Base-by-base conservation (phyloP, 495 filamentous ascomycete species). In the Annulohypoxylon bovei region DNA sequence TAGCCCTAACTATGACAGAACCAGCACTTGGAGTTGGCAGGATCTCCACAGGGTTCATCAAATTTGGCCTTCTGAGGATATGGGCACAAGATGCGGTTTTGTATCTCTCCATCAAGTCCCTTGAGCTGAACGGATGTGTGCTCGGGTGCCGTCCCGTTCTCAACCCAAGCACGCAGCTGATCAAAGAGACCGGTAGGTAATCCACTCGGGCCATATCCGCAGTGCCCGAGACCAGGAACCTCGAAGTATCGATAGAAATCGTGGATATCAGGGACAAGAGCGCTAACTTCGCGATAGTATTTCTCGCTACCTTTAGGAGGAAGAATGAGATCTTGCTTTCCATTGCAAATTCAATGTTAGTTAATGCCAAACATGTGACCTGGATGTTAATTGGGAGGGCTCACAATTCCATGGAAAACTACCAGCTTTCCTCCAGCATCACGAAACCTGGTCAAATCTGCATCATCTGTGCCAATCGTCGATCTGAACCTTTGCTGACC, bases 131-230 rank as follows among this genome's bases (percentile, higher is more conserved):
- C 6, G 4, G 46, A 1, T n/a, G 46, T 50, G 0, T 50, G 46
- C 7, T 87, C 86, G 0, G 88, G 88, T 4, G 86, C 81, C 18
- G 80, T 76, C 0, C 83, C 86, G 0, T 87, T 76, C 75, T 91
- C 89, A 0, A 90, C 87, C 89, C 88, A 90, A 12, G 76, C 71
- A 8, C 89, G 85, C 73, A 91, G 78, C 3, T 87, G 84, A 68
- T 83, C 83, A 9, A 88, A 79, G 1, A 87, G 82, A 66, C 86
- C 86, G 59, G 89, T 84, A 18, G 80, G 80, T 72, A 80, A 82
- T 0, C 85, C 87, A 0, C 88, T 88, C n/a, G 82, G 80, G 6
- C 87, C 87, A 8, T 70, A 67, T 22, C 30, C 60, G 39, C 79
- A 81, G 33, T 81, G 78, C 8, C 50, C 72, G 8, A 80, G 32